Base-by-base conservation (phyloP, 768 basidiomycete species). In the Suillus subaureus region DNA sequence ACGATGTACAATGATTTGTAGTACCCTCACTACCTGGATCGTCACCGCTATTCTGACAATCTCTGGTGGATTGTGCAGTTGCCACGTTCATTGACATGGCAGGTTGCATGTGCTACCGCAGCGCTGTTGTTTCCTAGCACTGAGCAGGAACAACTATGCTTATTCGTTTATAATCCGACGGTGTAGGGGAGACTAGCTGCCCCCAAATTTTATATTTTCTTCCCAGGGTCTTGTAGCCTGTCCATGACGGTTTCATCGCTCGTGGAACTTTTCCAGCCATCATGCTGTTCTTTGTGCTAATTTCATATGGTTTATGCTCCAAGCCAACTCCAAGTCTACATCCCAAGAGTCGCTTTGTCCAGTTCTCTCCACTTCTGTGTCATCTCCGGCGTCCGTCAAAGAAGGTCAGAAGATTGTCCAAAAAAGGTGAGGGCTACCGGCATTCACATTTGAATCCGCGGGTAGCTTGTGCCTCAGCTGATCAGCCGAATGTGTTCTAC, bases 371-470 rank as follows among this genome's bases (percentile, higher is more conserved):
- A 23, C n/a, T 54, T 54, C 16, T 52, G 28, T 16, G 28, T 31
- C 54, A 33, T 55, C 11, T 21, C 54, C 18, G 54, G 31, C 31
- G 21, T 55, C 18, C 54, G 54, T 21, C 52, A 54, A 31, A 54
- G 52, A 54, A 31, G 51, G 28, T 16, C 52, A 54, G 52, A 54
- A 54, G 52, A 54, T 21, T 31, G 18, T n/a, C 54, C 54, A 3
- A n/a, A 55, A 33, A 6, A 9, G 54, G 54, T 2, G 54, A 33
- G 11, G 54, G 21, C 21, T 55, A 11, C 54, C 54, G 54, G 54
- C 13, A 35, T 55, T 35, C 31, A 55, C 6, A 55, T 55, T 55
- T 55, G 54, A 55, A 21, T 21, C 54, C 54, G 54, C 54, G 54
- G 54, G 12, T 55, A 13, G 12, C n/a, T 35, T 7, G 33, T 35